phyloP scores from a whole-genome alignment of 768 basidiomycete species.

The Leccinellum albellum region DNA sequence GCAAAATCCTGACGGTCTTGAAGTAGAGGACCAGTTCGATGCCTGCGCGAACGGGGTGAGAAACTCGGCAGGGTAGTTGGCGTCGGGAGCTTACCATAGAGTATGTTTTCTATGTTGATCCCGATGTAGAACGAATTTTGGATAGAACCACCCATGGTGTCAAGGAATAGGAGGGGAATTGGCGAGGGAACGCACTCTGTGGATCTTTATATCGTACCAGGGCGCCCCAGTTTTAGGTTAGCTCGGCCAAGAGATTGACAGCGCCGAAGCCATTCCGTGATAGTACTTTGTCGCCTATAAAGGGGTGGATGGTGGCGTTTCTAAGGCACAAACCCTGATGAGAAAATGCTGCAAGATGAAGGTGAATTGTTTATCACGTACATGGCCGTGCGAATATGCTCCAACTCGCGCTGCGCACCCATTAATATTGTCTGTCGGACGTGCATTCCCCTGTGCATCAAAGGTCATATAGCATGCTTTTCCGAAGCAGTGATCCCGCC shows the following conservation, averaged over 20 bases:
- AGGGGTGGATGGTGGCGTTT: background rate
- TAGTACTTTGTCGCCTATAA: background rate
- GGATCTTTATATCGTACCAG: conserved; percentile 5
- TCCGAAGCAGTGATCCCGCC: background rate
- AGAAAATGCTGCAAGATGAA: background rate
- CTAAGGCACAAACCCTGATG: background rate
- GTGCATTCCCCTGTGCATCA: background rate
- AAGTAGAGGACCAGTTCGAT: conserved; percentile 25
- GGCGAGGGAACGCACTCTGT: background rate
- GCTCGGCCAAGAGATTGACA: background rate
- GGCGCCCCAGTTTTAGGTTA: background rate
- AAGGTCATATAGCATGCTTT: background rate
- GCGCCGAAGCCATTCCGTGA: background rate
- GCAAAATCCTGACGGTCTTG: conserved; percentile 13
- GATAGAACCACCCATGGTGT: background rate
- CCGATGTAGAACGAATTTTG: conserved; percentile 16
- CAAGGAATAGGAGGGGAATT: background rate
- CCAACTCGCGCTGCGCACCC: background rate
- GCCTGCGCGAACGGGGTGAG: conserved; percentile 9
- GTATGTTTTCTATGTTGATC: conserved; percentile 14
- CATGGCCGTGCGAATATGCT: background rate
- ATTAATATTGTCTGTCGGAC: background rate
- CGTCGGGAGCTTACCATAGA: conserved; percentile 19
- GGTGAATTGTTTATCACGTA: background rate
- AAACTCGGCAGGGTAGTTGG: background rate